Base-by-base conservation (phyloP, 2,329 filamentous ascomycete genomes). In the Chrysoporthe austroafricana region DNA sequence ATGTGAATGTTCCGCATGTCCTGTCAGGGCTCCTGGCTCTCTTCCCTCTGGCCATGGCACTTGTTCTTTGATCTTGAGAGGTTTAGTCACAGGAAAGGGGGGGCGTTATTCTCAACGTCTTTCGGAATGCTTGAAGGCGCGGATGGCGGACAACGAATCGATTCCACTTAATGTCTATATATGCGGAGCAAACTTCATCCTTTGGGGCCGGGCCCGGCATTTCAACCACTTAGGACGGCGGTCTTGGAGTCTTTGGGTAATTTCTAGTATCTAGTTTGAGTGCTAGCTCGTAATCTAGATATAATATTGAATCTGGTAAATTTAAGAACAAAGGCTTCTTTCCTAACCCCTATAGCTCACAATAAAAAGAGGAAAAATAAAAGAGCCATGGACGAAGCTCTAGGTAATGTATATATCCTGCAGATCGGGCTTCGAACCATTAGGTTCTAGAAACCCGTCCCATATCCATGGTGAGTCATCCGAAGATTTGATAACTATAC, bases 1-100 rank as follows among this genome's bases (percentile, higher is more conserved):
- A 43, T 39, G n/a, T 60, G 3, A 60, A 60, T 34, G n/a, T 60
- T 14, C 57, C 57, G n/a, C 57, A 42, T 16, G 57, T 21, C 36
- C 14, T 26, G 8, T 26, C 39, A 13, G 57, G 36, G 57, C 57
- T 60, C 32, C 42, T 60, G 57, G 57, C 57, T 16, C 9, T 43
- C 16, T 21, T 60, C 18, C 34, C 57, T 14, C n/a, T 60, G 11
- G 57, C 36, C 5, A 43, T 43, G 36, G 57, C 36, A 7, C n/a
- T 60, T n/a, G 57, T 21, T 16, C 57, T 60, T 11, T 60, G 39
- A 60, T 11, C 9, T 42, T 14, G 57, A 57, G 54, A 14, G n/a
- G 32, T 11, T 11, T 43, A 6, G 26, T 36, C 14, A 16, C 14
- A 16, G n/a, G 52, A 32, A 16, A 3, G 48, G 21, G n/a, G 7